These are phyloP conservation scores for Xylariaceae sp. DNA, from an alignment of 2,329 filamentous ascomycete genomes.

Conservation along the genomic window DNA sequence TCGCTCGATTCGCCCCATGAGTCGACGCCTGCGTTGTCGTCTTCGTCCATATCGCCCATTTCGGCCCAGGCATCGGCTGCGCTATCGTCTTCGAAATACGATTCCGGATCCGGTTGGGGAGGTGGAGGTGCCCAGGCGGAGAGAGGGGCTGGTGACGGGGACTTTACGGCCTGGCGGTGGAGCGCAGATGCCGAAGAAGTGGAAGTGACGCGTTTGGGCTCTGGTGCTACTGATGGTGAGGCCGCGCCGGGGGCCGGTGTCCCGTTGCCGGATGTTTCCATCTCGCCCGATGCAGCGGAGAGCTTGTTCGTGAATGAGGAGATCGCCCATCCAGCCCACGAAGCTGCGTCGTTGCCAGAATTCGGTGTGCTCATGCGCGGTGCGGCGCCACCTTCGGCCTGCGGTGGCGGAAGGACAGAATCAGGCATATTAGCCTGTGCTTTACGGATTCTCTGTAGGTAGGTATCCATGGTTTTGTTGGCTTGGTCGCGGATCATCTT, in stretches of 20 bases:
- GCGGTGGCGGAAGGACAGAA: constrained; percentile 65
- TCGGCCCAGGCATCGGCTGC: constrained; percentile 71
- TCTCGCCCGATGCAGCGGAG: constrained; percentile 78
- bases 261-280: constrained; percentile 57
- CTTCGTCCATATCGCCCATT: constrained; percentile 51
- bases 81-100: constrained; percentile 45
- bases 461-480: constrained; percentile 82
- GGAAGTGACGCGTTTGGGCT: constrained; percentile 32
- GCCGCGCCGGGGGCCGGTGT: constrained; percentile 35
- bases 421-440: constrained; percentile 73
- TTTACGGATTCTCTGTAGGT: constrained; percentile 78
- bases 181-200: constrained; percentile 55
- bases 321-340: constrained; percentile 96
- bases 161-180: constrained; percentile 57
- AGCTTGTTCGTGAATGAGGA: constrained; percentile 97
- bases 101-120: constrained; percentile 37
- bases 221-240: constrained; percentile 37
- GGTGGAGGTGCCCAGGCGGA: constrained; percentile 48
- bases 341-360: constrained; percentile 51
- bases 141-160: constrained; percentile 42
- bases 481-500: constrained; percentile 91
- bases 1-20: constrained; percentile 2
- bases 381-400: constrained; percentile 44
- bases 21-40: constrained; percentile 29
- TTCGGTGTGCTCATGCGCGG: constrained; percentile 80